Evolutionary conservation across 345 rosid genomes (phyloP).

Genomic region (Pugionium cornutum): DNA sequence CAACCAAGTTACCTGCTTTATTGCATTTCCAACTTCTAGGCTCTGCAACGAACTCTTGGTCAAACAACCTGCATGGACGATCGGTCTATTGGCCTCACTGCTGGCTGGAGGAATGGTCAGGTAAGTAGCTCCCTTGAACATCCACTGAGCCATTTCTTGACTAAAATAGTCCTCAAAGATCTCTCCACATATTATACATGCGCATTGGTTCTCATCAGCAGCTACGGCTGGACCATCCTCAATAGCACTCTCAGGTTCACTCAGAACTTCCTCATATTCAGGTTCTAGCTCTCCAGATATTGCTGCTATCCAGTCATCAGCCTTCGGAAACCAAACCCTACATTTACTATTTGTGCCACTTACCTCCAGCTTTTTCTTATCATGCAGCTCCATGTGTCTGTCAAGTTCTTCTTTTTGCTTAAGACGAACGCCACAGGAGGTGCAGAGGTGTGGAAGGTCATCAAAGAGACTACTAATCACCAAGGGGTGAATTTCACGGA

Average conservation of each 20-base stretch:
- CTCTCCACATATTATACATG: conserved; percentile 85
- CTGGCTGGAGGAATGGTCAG: conserved; percentile 44
- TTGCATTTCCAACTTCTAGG: conserved; percentile 48
- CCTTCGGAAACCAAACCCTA: conserved; percentile 74
- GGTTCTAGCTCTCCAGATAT: conserved; percentile 44
- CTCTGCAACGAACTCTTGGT: conserved; percentile 52
- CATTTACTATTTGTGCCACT: conserved; percentile 38
- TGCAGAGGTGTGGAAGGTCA: conserved; percentile 70
- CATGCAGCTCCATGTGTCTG: conserved; percentile 80
- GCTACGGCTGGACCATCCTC: conserved; percentile 56
- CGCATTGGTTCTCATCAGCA: conserved; percentile 83
- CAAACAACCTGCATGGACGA: conserved; percentile 70
- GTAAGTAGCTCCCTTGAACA: conserved; percentile 77
- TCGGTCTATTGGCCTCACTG: conserved; percentile 47
- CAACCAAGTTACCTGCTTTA: conserved; percentile 60
- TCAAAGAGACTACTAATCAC: conserved; percentile 69
- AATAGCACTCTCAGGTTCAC: conserved; percentile 39
- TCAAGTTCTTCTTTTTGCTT: conserved; percentile 64
- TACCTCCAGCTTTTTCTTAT: conserved; percentile 45
- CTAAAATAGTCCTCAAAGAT: conserved; percentile 81
- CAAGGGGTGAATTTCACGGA: conserved; percentile 71
- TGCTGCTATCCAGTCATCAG: conserved; percentile 66
- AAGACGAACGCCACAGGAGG: conserved; percentile 72
- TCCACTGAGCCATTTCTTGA: conserved; percentile 62
- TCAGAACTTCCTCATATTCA: conserved; percentile 41